Evolutionary conservation across 768 basidiomycete species (phyloP).

Genomic region (Tulasnella calospora): DNA sequence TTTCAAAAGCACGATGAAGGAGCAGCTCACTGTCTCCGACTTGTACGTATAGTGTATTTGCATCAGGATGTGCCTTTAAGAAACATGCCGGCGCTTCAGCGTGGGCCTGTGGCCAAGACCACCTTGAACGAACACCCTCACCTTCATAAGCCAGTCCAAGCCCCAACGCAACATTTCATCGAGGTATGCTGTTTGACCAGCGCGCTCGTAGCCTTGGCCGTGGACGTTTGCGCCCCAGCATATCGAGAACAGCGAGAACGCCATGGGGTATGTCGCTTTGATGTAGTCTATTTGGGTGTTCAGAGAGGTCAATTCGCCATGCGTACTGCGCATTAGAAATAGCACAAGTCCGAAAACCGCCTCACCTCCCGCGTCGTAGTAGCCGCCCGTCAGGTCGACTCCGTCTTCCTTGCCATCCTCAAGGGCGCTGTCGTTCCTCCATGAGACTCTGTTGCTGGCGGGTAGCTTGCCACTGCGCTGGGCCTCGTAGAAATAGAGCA

Average conservation of each 20-base stretch:
- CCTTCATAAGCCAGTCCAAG: slow-evolving; percentile 88
- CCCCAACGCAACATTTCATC: slow-evolving; percentile 89
- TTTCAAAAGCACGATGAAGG: slow-evolving; percentile 17
- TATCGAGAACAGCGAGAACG: slow-evolving; percentile 47
- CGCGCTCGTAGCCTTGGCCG: slow-evolving; percentile 78
- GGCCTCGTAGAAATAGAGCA: slow-evolving; percentile 86
- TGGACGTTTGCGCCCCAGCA: slow-evolving; percentile 88
- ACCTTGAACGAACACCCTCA: slow-evolving; percentile 34
- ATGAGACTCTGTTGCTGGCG: slow-evolving; percentile 63
- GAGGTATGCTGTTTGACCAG: slow-evolving; percentile 87
- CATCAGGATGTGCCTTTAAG: slow-evolving; percentile 68
- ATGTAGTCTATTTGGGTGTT: slow-evolving; percentile 66
- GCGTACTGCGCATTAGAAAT: neutral
- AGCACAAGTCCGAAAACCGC: slow-evolving; percentile 29
- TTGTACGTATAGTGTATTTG: slow-evolving; percentile 69
- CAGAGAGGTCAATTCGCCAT: neutral
- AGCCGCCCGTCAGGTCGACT: slow-evolving; percentile 79
- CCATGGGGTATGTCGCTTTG: slow-evolving; percentile 81
- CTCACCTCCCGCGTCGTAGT: slow-evolving; percentile 89
- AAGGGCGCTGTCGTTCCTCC: slow-evolving; percentile 78
- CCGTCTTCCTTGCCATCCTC: slow-evolving; percentile 70
- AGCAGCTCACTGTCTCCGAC: slow-evolving; percentile 55
- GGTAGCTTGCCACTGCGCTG: slow-evolving; percentile 78
- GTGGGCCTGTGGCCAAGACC: neutral
- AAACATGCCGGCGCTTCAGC: neutral